Percentiles rank a stretch among this genome's conserved stretches.
These are phyloP conservation scores for Candida loeiensis DNA, from an alignment of 805 yeast species.

Conservation along the genomic window DNA sequence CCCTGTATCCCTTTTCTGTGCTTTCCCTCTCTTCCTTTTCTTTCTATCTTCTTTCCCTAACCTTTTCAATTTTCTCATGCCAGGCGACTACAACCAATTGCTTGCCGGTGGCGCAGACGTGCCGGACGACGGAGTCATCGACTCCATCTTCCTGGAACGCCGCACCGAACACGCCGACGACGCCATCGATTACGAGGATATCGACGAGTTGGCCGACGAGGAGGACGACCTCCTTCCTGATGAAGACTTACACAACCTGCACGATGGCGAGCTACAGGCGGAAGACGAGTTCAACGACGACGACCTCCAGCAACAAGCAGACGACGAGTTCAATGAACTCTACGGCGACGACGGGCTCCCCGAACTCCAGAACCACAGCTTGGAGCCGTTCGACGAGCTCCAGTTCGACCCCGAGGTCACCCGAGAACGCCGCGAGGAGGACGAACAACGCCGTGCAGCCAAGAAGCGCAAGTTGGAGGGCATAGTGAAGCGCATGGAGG, in stretches of 20 bases:
- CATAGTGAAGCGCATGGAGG: constrained; percentile 29
- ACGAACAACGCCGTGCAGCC: constrained; percentile 19
- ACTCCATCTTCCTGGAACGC: constrained; percentile 34
- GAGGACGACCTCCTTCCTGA: too few species aligned
- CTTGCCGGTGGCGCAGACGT: constrained; percentile 11
- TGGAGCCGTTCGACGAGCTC: constrained; percentile 7
- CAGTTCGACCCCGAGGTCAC: constrained; percentile 18
- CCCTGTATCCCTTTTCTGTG: neutral
- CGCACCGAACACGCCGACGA: constrained; percentile 75
- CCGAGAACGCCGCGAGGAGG: constrained; percentile 17
- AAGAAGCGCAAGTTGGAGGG: constrained; percentile 28
- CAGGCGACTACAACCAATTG: neutral
- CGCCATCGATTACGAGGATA: constrained; percentile 65
- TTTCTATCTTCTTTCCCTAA: neutral
- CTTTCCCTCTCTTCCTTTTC: neutral
- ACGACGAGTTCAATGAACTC: constrained; percentile 12
- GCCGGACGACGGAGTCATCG: constrained; percentile 37
- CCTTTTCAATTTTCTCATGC: neutral
- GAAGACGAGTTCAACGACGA: constrained; percentile 15
- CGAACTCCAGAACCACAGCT: constrained; percentile 10
- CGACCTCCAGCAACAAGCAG: constrained; percentile 20
- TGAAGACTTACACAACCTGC: constrained; percentile 15
- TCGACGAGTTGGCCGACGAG: constrained; percentile 36
- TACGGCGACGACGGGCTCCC: constrained; percentile 16
- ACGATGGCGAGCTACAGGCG: constrained; percentile 20